Conservation (phyloP, 805 yeast species). For the Ogataea corticis region DNA sequence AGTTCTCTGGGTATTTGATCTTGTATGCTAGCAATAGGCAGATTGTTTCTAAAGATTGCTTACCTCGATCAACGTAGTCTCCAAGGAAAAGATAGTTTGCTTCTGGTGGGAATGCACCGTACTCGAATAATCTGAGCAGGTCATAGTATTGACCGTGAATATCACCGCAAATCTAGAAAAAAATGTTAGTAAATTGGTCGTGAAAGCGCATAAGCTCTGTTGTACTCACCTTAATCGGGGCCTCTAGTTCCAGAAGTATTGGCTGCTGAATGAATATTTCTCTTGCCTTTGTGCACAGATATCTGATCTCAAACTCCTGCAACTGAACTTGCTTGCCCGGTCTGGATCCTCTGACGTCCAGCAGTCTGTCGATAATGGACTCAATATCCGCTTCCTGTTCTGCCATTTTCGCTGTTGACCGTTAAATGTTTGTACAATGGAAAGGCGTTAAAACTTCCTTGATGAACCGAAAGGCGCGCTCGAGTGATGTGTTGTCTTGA, state of each 20-base stretch:
- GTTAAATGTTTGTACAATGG: slow-evolving; percentile 4
- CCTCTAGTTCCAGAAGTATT: slow-evolving; percentile 90
- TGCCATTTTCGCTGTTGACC: slow-evolving; percentile 19
- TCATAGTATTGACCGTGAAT: slow-evolving; percentile 99
- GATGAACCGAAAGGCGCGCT: slow-evolving; percentile 6
- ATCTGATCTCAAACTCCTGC: slow-evolving; percentile 92
- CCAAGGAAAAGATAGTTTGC: slow-evolving; percentile 95
- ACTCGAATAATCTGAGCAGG: slow-evolving; percentile 90
- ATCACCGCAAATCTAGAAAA: slow-evolving; percentile 76
- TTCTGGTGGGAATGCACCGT: slow-evolving; percentile 99
- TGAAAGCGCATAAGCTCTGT: too few species aligned
- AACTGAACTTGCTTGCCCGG: slow-evolving; percentile 97
- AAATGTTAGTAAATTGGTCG: slow-evolving; percentile 7
- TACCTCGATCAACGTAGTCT: slow-evolving; percentile 98
- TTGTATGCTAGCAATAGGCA: slow-evolving; percentile 92
- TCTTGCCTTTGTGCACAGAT: slow-evolving; percentile 94
- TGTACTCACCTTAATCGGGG: slow-evolving; percentile 82
- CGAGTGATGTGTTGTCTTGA: background rate
- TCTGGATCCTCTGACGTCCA: slow-evolving; percentile 97
- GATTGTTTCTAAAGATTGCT: slow-evolving; percentile 94
- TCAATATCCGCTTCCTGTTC: slow-evolving; percentile 86
- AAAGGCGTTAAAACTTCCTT: slow-evolving; percentile 5
- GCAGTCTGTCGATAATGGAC: slow-evolving; percentile 92
- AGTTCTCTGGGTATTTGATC: slow-evolving; percentile 97
- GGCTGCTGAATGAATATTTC: slow-evolving; percentile 98